Evolutionary conservation across 768 basidiomycete species (phyloP), one percentile per base, ranked within the genome.

Genomic region (Rhizopogon salebrosus): DNA sequence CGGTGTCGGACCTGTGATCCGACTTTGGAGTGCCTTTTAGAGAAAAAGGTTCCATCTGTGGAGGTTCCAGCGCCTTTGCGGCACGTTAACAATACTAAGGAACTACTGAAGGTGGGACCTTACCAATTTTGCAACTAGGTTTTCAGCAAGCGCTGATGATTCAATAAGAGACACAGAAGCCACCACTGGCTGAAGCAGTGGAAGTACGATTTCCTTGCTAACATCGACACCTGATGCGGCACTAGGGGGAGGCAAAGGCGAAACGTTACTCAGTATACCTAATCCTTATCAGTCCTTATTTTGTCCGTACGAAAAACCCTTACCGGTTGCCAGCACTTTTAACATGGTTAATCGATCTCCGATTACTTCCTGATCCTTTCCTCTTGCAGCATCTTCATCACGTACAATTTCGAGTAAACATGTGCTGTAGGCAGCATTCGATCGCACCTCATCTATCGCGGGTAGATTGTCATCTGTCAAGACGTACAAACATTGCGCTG

Each of bases 401-500:
- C 73, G 79, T 23, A 80, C 76, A 24, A 90, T 82, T 4, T 81
- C 78, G 48, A 90, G 66, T 4, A 94, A 76, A 61, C 81, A 85
- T 6, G 83, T 72, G 46, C 81, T 73, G 60, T 87, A 87, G 2
- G 75, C 72, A 13, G 77, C 78, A 63, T 87, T 75, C 24, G 76
- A 67, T 20, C 83, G 76, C 18, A 95, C 64, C 51, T 84, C 83
- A n/a, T 79, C 65, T 49, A 85, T 82, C 27, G 85, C 82, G 16
- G 85, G 79, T n/a, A 70, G 73, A 57, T 97, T 98, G 63, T 97
- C 95, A 64, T 95, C 92, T 2, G 92, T 91, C 24, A 98, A 74
- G 54, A 95, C 90, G 67, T 95, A 97, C 16, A 97, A 72, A 62
- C 92, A 92, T 64, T 98, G 95, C 0, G 92, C 93, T 93, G 59